Evolutionary conservation across 352 stramenopile genomes (phyloP), one percentile per base, ranked within the genome.

Genomic region (Chrysophaeum taylorii): DNA sequence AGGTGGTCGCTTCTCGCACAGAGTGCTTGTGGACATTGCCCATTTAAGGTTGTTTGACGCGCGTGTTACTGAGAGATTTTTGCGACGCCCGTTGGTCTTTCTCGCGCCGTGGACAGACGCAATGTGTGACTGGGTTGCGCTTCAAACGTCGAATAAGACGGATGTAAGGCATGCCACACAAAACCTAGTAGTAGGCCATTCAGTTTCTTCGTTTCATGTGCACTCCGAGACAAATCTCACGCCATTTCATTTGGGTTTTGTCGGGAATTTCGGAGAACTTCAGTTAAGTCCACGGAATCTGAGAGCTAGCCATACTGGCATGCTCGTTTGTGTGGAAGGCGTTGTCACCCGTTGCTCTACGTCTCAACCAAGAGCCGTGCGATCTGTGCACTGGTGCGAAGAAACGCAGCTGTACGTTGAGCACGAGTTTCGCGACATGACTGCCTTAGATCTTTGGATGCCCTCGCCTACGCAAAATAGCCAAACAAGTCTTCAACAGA

Each of bases 281-380:
- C 88, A 96, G 48, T 86, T 97, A 21, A 95, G 87, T 72, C 95
- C 95, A n/a, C 86, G 95, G 41, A 86, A 87, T 0, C 82, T 99
- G 33, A 84, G 91, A 9, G 91, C 91, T 12, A 85, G 79, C 5
- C 92, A 91, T 39, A 78, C 98, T 14, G 90, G 89, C 12, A 86
- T 95, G 66, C 87, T 98, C 70, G 93, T 99, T 43, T 98, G 93
- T 73, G 92, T 99, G 0, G 94, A 99, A 76, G 95, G 96, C 18
- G 98, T 99, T 69, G 93, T 98, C 29, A 98, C 95, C 21, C 98
- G 98, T 81, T 93, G 90, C 84, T 95, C 93, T 15, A 83, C 90
- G 1, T 91, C 99, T 69, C 92, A 96, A 64, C 95, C 96, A 15
- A 99, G 99, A 82, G 87, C 99, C 31, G 90, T 98, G 35, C 85